A percentile compares a stretch with the other conserved stretches of the same genome.
These are phyloP conservation scores for Gentiana straminea DNA, from an alignment of 257 asterid genomes.

Conservation along the genomic window DNA sequence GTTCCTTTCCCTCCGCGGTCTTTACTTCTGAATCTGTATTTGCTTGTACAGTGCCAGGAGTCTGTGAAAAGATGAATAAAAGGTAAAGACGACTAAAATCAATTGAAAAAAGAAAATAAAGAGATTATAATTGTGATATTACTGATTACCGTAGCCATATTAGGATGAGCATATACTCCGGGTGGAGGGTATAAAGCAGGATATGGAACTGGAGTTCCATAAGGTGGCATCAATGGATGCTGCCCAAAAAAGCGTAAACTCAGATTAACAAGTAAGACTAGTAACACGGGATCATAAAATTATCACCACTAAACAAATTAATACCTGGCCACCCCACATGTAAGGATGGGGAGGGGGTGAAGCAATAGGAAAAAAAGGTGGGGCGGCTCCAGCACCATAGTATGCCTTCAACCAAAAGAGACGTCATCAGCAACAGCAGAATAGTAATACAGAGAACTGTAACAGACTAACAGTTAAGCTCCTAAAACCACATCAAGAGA, in stretches of 20 bases:
- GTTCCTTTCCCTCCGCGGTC: slow-evolving; percentile 52
- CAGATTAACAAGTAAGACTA: slow-evolving; percentile 1
- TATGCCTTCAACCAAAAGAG: slow-evolving; percentile 39
- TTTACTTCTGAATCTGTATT: slow-evolving; percentile 52
- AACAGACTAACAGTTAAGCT: not conserved
- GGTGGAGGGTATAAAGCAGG: slow-evolving; percentile 87
- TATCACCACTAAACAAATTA: slow-evolving; percentile 1
- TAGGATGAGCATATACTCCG: slow-evolving; percentile 90
- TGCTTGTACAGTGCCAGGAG: slow-evolving; percentile 38
- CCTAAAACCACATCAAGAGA: not conserved
- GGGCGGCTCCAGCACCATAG: slow-evolving; percentile 88
- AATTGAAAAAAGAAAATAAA: slow-evolving; percentile 2
- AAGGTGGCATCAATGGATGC: slow-evolving; percentile 96
- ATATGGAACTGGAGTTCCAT: slow-evolving; percentile 96
- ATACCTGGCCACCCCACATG: slow-evolving; percentile 92
- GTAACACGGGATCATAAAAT: not conserved
- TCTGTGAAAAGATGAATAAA: slow-evolving; percentile 19
- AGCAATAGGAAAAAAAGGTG: slow-evolving; percentile 87
- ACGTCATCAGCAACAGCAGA: not conserved
- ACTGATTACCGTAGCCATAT: slow-evolving; percentile 54
- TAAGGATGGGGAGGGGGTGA: slow-evolving; percentile 90
- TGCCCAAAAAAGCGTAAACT: slow-evolving; percentile 19
- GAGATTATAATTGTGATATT: not conserved
- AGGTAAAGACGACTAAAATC: not conserved
- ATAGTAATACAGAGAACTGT: not conserved